These are phyloP conservation scores for Castanopsis chinensis DNA, from an alignment of 306 rosid species.

Conservation along the genomic window DNA sequence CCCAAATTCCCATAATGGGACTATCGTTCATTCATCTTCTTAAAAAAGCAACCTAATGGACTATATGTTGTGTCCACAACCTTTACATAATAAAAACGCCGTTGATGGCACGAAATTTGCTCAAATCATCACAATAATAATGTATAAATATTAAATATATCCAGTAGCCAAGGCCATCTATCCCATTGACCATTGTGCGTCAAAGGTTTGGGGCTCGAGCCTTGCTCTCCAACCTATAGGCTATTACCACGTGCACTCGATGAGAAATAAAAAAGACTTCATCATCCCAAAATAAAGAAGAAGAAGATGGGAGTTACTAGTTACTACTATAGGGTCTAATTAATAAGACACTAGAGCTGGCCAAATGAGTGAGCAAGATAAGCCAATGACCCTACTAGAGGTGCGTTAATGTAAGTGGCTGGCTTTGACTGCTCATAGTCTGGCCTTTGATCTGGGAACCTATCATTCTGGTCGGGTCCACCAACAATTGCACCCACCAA, in stretches of 20 bases:
- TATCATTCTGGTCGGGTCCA: slow-evolving; percentile 74
- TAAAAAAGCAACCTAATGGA: background rate
- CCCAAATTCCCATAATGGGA: background rate
- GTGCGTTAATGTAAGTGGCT: slow-evolving; percentile 86
- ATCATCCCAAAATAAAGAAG: no score
- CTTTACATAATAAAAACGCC: background rate
- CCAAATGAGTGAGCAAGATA: slow-evolving; percentile 70
- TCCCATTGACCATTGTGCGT: slow-evolving; percentile 35
- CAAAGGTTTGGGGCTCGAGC: slow-evolving; percentile 27
- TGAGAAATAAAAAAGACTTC: slow-evolving; percentile 2
- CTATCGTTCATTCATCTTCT: no score
- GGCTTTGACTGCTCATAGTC: slow-evolving; percentile 89
- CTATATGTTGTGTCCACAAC: background rate
- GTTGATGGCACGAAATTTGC: slow-evolving; percentile 9
- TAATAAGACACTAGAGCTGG: slow-evolving; percentile 35
- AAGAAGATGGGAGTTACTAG: no score
- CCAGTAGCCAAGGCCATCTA: background rate
- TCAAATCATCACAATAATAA: background rate
- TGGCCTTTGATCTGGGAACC: slow-evolving; percentile 69
- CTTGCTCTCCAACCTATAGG: slow-evolving; percentile 7
- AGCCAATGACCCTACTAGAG: slow-evolving; percentile 69
- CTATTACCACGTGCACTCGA: slow-evolving; percentile 43
- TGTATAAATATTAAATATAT: background rate
- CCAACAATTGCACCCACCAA: slow-evolving; percentile 74
- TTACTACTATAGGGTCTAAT: no score